A percentile compares a stretch with the other conserved stretches of the same genome.
Conservation (phyloP, 1,284 basidiomycete genomes). For the Wallemia mellicola region DNA sequence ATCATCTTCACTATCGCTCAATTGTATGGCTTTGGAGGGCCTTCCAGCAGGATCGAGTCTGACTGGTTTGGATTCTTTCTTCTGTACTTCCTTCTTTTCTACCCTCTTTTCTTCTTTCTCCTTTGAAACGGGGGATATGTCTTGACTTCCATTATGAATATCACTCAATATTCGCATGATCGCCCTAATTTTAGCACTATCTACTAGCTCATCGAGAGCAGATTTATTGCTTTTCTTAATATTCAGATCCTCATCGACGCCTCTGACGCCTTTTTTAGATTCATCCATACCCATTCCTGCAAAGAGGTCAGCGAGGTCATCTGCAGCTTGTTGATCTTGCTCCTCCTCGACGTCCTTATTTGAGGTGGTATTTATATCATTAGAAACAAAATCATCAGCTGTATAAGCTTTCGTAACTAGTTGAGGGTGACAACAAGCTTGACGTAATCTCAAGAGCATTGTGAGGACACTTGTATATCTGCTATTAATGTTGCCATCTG, state of each 20-base stretch:
- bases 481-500: slow-evolving; percentile 23
- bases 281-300: slow-evolving; percentile 30
- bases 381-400: slow-evolving; percentile 4
- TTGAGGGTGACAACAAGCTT: slow-evolving; percentile 69
- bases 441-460: slow-evolving; percentile 52
- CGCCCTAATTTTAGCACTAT: slow-evolving; percentile 66
- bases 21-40: neutral
- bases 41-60: neutral
- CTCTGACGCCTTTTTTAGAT: no score
- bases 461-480: slow-evolving; percentile 63
- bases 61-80: neutral
- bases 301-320: slow-evolving; percentile 47
- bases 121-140: no score
- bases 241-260: neutral
- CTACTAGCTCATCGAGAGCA: slow-evolving; percentile 17
- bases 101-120: no score
- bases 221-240: neutral
- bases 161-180: slow-evolving; percentile 38
- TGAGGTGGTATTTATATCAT: slow-evolving; percentile 36
- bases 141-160: slow-evolving; percentile 21
- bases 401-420: slow-evolving; percentile 43
- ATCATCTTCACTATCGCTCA: neutral
- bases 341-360: slow-evolving; percentile 30
- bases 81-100: no score
- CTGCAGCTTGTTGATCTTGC: slow-evolving; percentile 25